Evolutionary conservation across 2,329 filamentous ascomycete genomes (phyloP).

Genomic region (Diplodia mutila): DNA sequence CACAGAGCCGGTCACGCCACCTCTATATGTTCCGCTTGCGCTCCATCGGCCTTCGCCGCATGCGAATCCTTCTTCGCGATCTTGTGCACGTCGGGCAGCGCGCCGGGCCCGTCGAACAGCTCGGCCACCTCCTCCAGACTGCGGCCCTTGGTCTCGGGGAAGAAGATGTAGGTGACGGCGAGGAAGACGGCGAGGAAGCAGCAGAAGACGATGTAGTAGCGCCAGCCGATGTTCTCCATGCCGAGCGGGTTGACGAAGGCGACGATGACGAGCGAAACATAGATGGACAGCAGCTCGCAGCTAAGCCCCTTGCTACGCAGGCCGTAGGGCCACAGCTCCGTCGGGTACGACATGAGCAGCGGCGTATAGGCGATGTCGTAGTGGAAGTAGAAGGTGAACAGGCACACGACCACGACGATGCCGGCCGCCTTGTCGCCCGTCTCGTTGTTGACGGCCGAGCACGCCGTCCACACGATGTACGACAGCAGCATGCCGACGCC

Average conservation of each 20-base stretch:
- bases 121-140: constrained; percentile 33
- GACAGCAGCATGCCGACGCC: constrained; percentile 45
- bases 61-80: constrained; percentile 18
- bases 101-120: constrained; percentile 30
- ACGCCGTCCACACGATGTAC: constrained; percentile 38
- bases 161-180: constrained; percentile 28
- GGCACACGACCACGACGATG: constrained; percentile 36
- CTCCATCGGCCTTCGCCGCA: not conserved
- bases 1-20: not conserved
- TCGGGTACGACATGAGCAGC: constrained; percentile 49
- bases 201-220: constrained; percentile 35
- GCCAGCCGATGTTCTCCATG: constrained; percentile 29
- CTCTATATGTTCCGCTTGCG: constrained; percentile 13
- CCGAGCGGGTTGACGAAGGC: constrained; percentile 28
- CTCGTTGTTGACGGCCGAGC: constrained; percentile 28
- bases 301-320: constrained; percentile 50
- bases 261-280: constrained; percentile 20
- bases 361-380: constrained; percentile 31
- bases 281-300: constrained; percentile 24
- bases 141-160: constrained; percentile 34
- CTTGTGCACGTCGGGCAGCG: constrained; percentile 27
- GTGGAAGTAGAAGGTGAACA: constrained; percentile 27
- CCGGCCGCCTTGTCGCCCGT: constrained; percentile 33
- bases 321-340: constrained; percentile 53
- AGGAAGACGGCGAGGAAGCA: constrained; percentile 39